These are phyloP conservation scores for Aspergillus leporis DNA, from an alignment of 495 filamentous ascomycete genomes.

Conservation along the genomic window DNA sequence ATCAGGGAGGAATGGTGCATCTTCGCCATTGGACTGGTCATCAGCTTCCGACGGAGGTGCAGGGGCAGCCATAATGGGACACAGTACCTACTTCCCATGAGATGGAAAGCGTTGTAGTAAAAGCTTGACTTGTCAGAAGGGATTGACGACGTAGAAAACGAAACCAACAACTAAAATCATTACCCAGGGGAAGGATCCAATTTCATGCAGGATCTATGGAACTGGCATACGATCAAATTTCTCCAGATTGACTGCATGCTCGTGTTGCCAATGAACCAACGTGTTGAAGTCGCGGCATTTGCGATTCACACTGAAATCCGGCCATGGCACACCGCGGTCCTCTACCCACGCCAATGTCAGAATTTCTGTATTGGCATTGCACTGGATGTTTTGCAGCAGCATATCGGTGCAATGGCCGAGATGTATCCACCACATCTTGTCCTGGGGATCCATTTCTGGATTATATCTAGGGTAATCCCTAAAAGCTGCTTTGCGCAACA, in stretches of 20 bases:
- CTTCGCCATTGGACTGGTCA: no score
- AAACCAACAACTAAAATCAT: no score
- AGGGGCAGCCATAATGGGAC: no score
- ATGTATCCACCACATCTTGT: conserved; percentile 23
- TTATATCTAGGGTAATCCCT: conserved; percentile 24
- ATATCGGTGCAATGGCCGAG: conserved; percentile 32
- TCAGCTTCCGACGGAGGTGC: no score
- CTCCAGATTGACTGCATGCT: conserved; percentile 10
- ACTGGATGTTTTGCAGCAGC: conserved; percentile 33
- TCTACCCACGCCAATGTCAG: conserved; percentile 29
- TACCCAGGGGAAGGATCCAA: no score
- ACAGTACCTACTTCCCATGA: no score
- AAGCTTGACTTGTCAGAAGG: no score
- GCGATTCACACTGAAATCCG: conserved; percentile 36
- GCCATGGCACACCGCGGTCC: conserved; percentile 32
- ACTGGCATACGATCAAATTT: background rate
- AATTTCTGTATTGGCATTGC: conserved; percentile 32
- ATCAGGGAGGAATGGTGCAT: no score
- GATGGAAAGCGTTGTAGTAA: no score
- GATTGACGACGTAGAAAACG: no score
- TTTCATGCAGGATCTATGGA: no score
- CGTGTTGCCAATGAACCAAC: conserved; percentile 23
- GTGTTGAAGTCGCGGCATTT: conserved; percentile 26
- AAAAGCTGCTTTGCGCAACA: conserved; percentile 33
- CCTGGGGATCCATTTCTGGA: conserved; percentile 2